phyloP scores from a whole-genome alignment of 768 basidiomycete species.

The Multifurca ochricompacta region DNA sequence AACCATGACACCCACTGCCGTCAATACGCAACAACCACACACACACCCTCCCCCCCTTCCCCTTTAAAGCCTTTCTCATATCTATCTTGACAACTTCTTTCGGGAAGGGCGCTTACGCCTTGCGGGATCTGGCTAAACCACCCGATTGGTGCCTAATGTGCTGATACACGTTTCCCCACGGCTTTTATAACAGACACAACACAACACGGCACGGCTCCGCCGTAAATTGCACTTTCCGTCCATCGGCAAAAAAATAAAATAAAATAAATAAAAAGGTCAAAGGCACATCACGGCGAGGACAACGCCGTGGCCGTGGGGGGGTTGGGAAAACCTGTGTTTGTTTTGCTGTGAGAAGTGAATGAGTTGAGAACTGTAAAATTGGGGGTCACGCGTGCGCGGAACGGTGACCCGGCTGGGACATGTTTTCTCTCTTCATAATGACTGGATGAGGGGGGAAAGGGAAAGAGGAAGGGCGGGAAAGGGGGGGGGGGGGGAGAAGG shows the following conservation, averaged over 20 bases:
- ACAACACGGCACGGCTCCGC: not conserved
- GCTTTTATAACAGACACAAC: no score
- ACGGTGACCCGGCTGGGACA: no score
- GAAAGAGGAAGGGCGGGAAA: no score
- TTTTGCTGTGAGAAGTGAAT: no score
- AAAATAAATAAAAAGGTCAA: no score
- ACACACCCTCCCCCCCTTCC: no score
- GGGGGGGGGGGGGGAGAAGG: not conserved
- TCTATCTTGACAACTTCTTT: conserved; percentile 12
- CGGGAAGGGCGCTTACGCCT: conserved; percentile 17
- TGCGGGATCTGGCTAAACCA: conserved; percentile 17
- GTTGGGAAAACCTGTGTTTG: not conserved
- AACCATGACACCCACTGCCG: conserved; percentile 1
- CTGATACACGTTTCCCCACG: conserved; percentile 16
- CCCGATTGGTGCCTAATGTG: conserved; percentile 19
- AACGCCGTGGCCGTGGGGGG: not conserved
- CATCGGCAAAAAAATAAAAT: conserved; percentile 3
- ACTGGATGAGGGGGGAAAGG: no score
- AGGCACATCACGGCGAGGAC: not conserved
- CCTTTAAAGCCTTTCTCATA: conserved; percentile 14
- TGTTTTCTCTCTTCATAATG: no score
- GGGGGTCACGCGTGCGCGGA: no score
- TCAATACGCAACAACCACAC: conserved; percentile 3
- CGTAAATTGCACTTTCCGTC: conserved; percentile 8
- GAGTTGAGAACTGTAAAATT: no score